These are phyloP conservation scores for Trametes gibbosa DNA, from an alignment of 768 basidiomycete genomes.

Conservation along the genomic window DNA sequence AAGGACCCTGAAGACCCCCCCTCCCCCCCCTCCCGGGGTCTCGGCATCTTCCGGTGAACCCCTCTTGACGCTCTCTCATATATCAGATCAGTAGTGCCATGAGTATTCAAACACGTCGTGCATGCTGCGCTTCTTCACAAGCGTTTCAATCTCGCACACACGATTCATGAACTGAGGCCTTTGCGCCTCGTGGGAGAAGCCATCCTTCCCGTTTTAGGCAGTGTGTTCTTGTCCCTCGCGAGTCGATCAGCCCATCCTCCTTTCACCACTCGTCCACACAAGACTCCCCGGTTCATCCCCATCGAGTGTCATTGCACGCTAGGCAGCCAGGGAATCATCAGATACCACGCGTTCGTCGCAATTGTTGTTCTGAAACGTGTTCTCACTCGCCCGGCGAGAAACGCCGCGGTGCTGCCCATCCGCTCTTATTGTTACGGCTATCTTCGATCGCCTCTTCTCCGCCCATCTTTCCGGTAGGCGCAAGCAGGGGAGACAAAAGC, in stretches of 20 bases:
- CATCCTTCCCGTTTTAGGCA: conserved; percentile 6
- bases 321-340: conserved; percentile 3
- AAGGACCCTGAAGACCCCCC: too few species aligned
- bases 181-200: background rate
- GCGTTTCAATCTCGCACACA: too few species aligned
- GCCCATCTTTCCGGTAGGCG: background rate
- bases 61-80: too few species aligned
- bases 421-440: conserved; percentile 12
- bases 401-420: background rate
- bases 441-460: conserved; percentile 14
- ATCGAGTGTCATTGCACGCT: conserved; percentile 1
- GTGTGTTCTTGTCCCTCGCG: conserved; percentile 5
- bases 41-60: too few species aligned
- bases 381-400: background rate
- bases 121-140: too few species aligned
- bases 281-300: conserved; percentile 1
- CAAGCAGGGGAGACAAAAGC: conserved; percentile 10
- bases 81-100: too few species aligned
- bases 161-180: too few species aligned
- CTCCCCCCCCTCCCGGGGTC: too few species aligned
- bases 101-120: too few species aligned
- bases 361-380: conserved; percentile 13
- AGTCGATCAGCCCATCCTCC: conserved; percentile 10
- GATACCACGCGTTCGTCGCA: background rate
- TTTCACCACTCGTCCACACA: conserved; percentile 11